Percentiles rank a stretch among this genome's conserved stretches.
These are phyloP conservation scores for Exutisphaerella laricina DNA, from an alignment of 2,329 filamentous ascomycete species.

Conservation along the genomic window DNA sequence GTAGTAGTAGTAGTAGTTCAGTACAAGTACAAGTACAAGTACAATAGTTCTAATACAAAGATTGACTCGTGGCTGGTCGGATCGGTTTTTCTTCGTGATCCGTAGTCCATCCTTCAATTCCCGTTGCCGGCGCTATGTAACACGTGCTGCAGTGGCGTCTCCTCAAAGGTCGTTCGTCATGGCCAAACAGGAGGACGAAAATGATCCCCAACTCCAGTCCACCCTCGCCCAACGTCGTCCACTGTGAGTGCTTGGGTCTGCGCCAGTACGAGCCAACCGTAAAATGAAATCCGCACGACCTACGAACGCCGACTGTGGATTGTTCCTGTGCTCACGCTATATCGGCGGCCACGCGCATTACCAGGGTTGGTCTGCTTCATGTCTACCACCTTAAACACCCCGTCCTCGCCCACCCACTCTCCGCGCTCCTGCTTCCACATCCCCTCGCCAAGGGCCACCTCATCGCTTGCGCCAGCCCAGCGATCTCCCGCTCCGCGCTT, in stretches of 20 bases:
- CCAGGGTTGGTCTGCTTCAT: slow-evolving; percentile 19
- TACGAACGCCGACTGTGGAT: background rate
- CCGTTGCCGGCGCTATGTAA: background rate
- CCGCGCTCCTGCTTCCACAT: slow-evolving; percentile 24
- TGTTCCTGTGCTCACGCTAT: slow-evolving; percentile 10
- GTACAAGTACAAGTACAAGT: no score
- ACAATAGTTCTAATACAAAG: no score
- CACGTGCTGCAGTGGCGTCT: background rate
- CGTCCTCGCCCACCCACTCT: slow-evolving; percentile 29
- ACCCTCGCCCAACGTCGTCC: background rate
- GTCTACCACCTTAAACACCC: slow-evolving; percentile 29
- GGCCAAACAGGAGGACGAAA: no score
- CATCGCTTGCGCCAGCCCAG: slow-evolving; percentile 8
- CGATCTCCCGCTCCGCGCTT: slow-evolving; percentile 10
- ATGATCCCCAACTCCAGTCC: no score
- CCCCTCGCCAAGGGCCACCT: slow-evolving; percentile 9
- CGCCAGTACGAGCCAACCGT: background rate
- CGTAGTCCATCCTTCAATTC: background rate
- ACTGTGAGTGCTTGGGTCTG: background rate
- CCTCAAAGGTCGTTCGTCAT: no score
- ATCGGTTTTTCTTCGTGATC: background rate
- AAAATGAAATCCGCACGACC: slow-evolving; percentile 2
- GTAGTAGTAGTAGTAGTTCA: no score
- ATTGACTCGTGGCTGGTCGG: no score
- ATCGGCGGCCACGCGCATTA: slow-evolving; percentile 8